phyloP scores from a whole-genome alignment of 139 green algal species.

The Desmodesmus armatus region DNA sequence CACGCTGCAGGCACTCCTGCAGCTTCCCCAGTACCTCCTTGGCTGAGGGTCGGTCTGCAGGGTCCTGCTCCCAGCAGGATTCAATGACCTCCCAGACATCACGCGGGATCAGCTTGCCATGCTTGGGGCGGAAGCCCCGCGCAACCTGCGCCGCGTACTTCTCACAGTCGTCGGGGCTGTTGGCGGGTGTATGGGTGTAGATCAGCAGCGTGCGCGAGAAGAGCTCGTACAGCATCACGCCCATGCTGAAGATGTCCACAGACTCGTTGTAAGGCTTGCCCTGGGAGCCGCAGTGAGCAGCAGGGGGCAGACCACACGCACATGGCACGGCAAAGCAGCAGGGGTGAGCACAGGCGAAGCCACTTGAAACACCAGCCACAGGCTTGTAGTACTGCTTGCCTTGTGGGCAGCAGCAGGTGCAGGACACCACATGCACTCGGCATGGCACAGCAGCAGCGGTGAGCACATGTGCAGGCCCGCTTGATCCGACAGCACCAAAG shows the following conservation, averaged over 20 bases:
- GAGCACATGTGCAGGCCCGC: no score
- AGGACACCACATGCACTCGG: no score
- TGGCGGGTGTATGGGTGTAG: slow-evolving; percentile 29
- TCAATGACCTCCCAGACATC: slow-evolving; percentile 11
- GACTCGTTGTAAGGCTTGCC: slow-evolving; percentile 38
- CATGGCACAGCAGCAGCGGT: no score
- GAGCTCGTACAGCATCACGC: slow-evolving; percentile 40
- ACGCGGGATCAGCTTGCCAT: not conserved
- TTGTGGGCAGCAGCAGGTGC: no score
- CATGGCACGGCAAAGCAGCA: no score
- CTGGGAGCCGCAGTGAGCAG: not conserved
- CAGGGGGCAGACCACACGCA: no score
- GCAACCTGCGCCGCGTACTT: not conserved
- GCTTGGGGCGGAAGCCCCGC: slow-evolving; percentile 6
- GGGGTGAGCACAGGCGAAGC: no score
- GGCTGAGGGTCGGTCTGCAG: not conserved
- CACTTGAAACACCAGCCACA: no score
- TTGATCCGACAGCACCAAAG: no score
- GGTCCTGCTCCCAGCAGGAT: slow-evolving; percentile 18
- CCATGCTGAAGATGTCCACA: slow-evolving; percentile 36
- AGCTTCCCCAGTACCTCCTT: slow-evolving; percentile 2
- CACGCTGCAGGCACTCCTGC: not conserved
- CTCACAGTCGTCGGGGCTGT: not conserved
- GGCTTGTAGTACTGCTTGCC: no score
- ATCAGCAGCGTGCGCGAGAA: slow-evolving; percentile 10